phyloP scores from a whole-genome alignment of 495 filamentous ascomycete species.

The Rostrohypoxylon terebratum region DNA sequence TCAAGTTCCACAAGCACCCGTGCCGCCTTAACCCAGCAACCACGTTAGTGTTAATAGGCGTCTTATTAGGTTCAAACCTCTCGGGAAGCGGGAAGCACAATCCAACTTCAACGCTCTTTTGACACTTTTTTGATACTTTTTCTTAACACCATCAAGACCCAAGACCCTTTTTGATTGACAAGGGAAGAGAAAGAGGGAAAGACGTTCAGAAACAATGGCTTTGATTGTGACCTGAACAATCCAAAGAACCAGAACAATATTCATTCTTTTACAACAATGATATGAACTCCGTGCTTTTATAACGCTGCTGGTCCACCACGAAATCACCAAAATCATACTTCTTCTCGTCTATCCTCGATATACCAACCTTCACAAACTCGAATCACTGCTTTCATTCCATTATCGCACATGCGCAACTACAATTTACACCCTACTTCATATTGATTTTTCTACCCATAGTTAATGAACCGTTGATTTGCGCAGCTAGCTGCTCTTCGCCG shows the following conservation, averaged over 20 bases:
- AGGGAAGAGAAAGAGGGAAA: constrained; percentile 19
- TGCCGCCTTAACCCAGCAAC: constrained; percentile 21
- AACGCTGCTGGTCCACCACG: constrained; percentile 15
- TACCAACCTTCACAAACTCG: background rate
- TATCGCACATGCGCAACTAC: background rate
- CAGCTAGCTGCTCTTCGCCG: constrained; percentile 33
- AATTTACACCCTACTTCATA: background rate
- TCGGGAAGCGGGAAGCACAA: background rate
- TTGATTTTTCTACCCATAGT: background rate
- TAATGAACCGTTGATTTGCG: constrained; percentile 1
- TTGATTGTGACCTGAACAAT: constrained; percentile 29
- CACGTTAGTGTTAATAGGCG: constrained; percentile 10
- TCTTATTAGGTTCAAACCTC: constrained; percentile 12
- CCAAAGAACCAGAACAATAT: constrained; percentile 19
- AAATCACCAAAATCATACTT: constrained; percentile 25
- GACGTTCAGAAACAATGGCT: constrained; percentile 26
- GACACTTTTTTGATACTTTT: background rate
- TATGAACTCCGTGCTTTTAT: constrained; percentile 13
- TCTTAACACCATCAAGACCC: constrained; percentile 20
- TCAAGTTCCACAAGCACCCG: constrained; percentile 12
- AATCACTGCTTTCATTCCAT: constrained; percentile 1
- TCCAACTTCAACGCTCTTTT: constrained; percentile 23
- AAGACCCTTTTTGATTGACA: constrained; percentile 15
- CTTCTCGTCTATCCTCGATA: constrained; percentile 11
- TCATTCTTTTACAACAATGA: constrained; percentile 34